These are phyloP conservation scores for Limnanthes douglasii DNA, from an alignment of 345 rosid genomes.

Conservation along the genomic window DNA sequence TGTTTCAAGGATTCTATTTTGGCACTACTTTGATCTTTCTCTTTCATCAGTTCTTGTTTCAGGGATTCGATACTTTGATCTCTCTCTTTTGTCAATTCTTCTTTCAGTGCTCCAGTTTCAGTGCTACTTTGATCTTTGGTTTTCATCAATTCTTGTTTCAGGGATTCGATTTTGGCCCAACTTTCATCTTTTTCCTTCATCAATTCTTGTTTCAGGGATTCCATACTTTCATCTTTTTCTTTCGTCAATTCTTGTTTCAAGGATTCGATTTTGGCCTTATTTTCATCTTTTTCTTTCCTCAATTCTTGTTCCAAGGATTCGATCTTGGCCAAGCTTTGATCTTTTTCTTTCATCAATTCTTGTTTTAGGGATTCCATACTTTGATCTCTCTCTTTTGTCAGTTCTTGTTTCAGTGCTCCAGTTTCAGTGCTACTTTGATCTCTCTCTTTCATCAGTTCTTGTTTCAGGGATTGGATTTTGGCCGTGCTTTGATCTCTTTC, in stretches of 20 bases:
- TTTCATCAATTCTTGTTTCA: too few species aligned
- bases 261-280: constrained; percentile 9
- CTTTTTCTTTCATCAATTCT: too few species aligned
- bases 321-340: too few species aligned
- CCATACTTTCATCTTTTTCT: constrained; percentile 1
- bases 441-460: constrained; percentile 7
- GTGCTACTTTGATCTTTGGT: too few species aligned
- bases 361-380: too few species aligned
- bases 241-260: constrained; percentile 12
- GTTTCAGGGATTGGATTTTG: constrained; percentile 12
- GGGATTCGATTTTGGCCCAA: constrained; percentile 26
- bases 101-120: too few species aligned
- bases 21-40: constrained; percentile 14
- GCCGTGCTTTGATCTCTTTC: neutral
- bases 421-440: too few species aligned
- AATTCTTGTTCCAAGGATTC: too few species aligned
- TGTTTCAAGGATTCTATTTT: constrained; percentile 13
- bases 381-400: too few species aligned
- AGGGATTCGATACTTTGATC: too few species aligned
- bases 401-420: constrained; percentile 18
- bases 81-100: too few species aligned
- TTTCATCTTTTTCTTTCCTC: constrained; percentile 22
- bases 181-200: constrained; percentile 19
- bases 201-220: constrained; percentile 19
- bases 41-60: constrained; percentile 19